phyloP scores from a whole-genome alignment of 2,329 filamentous ascomycete species.

The Neurospora sp. region DNA sequence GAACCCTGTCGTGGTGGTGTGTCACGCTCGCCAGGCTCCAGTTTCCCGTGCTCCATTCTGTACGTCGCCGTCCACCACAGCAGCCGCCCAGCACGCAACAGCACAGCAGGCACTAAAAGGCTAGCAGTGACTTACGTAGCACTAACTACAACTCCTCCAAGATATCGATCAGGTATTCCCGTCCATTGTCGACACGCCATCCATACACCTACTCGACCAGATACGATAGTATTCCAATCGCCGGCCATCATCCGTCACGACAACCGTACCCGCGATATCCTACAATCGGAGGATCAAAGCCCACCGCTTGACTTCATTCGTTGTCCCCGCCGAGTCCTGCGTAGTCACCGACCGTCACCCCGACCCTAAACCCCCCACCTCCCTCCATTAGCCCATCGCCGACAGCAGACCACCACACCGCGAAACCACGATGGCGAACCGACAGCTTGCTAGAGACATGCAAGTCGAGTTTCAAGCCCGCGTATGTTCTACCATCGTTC shows the following conservation, averaged over 20 bases:
- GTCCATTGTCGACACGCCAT: background rate
- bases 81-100: background rate
- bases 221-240: background rate
- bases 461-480: constrained; percentile 54
- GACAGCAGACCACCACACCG: background rate
- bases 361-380: background rate
- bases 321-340: background rate
- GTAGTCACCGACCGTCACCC: background rate
- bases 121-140: background rate
- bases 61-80: background rate
- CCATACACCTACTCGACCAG: background rate
- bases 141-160: background rate
- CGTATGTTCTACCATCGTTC: constrained; percentile 22
- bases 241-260: background rate
- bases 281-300: background rate
- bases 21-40: background rate
- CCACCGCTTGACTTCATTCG: background rate
- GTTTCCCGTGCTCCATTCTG: background rate
- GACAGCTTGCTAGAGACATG: constrained; percentile 50
- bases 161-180: background rate
- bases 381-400: background rate
- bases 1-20: background rate
- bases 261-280: background rate
- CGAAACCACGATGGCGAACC: constrained; percentile 41
- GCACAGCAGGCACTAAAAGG: background rate